Percentiles rank a stretch among this genome's conserved stretches.
These are phyloP conservation scores for Catunica adiposa DNA, from an alignment of 2,329 filamentous ascomycete species.

Conservation along the genomic window DNA sequence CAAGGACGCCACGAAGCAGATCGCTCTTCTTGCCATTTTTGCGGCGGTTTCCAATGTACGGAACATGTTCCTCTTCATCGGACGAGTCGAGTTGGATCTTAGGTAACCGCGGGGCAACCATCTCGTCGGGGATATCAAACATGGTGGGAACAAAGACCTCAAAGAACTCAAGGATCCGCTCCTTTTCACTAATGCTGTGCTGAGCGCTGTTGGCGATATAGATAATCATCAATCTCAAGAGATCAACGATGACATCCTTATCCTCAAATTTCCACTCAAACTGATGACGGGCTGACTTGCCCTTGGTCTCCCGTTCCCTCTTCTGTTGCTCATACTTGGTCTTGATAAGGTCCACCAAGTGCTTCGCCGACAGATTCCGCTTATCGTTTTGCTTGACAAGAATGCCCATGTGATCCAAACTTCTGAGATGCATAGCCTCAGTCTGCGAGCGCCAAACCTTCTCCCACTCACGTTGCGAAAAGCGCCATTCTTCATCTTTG, in stretches of 20 bases:
- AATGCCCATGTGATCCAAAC: conserved; percentile 90
- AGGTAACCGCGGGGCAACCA: conserved; percentile 47
- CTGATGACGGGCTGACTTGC: conserved; percentile 50
- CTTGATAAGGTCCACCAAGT: conserved; percentile 77
- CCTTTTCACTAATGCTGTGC: conserved; percentile 55
- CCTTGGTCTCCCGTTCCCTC: conserved; percentile 47
- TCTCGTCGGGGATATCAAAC: conserved; percentile 58
- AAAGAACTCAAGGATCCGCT: conserved; percentile 58
- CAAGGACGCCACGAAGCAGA: conserved; percentile 71
- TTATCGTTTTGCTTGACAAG: conserved; percentile 80
- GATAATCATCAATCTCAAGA: conserved; percentile 45
- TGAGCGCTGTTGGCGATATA: conserved; percentile 53
- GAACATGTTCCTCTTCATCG: conserved; percentile 57
- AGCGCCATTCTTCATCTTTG: conserved; percentile 95
- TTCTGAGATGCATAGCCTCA: conserved; percentile 86
- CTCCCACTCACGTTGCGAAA: conserved; percentile 93
- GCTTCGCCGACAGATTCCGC: conserved; percentile 76
- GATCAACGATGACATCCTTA: conserved; percentile 47
- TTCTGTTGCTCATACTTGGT: conserved; percentile 85
- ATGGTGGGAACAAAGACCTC: conserved; percentile 61
- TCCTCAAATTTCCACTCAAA: conserved; percentile 61
- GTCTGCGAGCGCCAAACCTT: conserved; percentile 97
- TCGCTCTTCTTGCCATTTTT: conserved; percentile 64
- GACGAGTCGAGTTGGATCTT: conserved; percentile 54
- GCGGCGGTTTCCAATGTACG: conserved; percentile 45